A percentile compares a stretch with the other conserved stretches of the same genome.
phyloP scores from a whole-genome alignment of 2,329 filamentous ascomycete genomes.

The Neofusicoccum kwambonambiense region DNA sequence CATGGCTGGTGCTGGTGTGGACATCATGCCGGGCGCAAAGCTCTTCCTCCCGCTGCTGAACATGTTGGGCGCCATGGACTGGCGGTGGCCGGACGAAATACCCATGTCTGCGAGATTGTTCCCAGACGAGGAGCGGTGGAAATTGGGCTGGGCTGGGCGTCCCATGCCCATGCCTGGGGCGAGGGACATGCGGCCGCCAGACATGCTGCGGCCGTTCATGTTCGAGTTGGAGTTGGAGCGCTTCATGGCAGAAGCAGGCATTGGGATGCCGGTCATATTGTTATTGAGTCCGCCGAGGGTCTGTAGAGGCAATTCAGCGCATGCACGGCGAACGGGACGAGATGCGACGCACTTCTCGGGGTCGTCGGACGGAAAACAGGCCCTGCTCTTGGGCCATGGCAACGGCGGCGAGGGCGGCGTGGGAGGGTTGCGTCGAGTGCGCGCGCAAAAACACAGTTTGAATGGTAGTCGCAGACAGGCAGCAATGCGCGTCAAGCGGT shows the following conservation, averaged over 20 bases:
- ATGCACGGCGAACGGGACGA: constrained; percentile 19
- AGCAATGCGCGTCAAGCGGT: background rate
- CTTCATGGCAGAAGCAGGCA: constrained; percentile 91
- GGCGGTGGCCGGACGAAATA: constrained; percentile 78
- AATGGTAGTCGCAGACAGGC: background rate
- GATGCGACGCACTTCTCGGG: constrained; percentile 73
- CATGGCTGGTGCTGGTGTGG: constrained; percentile 47
- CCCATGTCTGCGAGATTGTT: constrained; percentile 76
- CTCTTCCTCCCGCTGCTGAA: constrained; percentile 64
- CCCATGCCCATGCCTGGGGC: constrained; percentile 53
- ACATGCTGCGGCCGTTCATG: constrained; percentile 65
- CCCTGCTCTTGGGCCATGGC: constrained; percentile 83
- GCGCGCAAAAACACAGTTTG: background rate
- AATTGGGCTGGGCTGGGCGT: constrained; percentile 81
- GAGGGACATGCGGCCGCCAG: constrained; percentile 80
- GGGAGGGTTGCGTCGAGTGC: background rate
- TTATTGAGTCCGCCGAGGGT: constrained; percentile 82
- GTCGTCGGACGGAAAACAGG: constrained; percentile 87
- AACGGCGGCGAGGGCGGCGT: background rate
- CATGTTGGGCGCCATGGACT: constrained; percentile 68
- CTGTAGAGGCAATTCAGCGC: constrained; percentile 46
- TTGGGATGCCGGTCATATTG: constrained; percentile 76
- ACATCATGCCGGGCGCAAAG: constrained; percentile 59
- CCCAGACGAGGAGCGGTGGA: constrained; percentile 80
- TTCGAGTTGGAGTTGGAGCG: constrained; percentile 77